Evolutionary conservation across 1,139 yeast genomes (phyloP), one percentile per base, ranked within the genome.

Genomic region (Debaryomyces nepalensis): DNA sequence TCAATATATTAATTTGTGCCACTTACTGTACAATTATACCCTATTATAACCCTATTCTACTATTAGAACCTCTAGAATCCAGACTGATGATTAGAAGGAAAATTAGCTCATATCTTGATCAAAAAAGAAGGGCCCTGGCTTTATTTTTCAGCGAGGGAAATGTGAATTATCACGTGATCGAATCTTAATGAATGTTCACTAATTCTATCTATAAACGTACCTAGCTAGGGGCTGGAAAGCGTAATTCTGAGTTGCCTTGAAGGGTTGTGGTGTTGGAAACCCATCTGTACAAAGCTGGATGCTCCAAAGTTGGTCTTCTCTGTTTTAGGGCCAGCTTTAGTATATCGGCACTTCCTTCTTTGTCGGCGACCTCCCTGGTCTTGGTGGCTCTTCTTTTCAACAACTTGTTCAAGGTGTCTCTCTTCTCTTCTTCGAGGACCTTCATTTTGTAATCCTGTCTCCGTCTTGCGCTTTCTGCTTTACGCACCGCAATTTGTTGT

Each of bases 401-500:
- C 46, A 93, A 69, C 59, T 87, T 88, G 61, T 90, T 91, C 50
- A 93, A 73, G 0, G 97, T 91, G 51, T 90, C 97, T 55, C 84
- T 80, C 61, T 93, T 93, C 62, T 93, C 99, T 61, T 89, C 97
- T 57, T 90, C 98, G 30, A 88, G 68, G 49, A 86, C 81, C 65
- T 86, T 84, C 55, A 84, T 91, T 51, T 86, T 84, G 56, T 90
- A 77, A 57, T 93, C 93, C 61, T 87, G 87, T 50, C 99, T 77
- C 61, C 91, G 81, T 53, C 99, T 78, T 0, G 97, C 93, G 56
- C 81, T 84, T 58, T 93, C 99, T 1, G 95, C 91, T 49, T 90
- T 82, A 32, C 90, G 76, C 45, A 89, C 65, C 27, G 88, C 88
- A 30, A 82, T 76, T 63, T 91, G 96, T 59, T 93, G 97, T 45